Evolutionary conservation across 371 early-diverging fungal species (phyloP), one percentile per base, ranked within the genome.

Genomic region (Blakeslea trispora): DNA sequence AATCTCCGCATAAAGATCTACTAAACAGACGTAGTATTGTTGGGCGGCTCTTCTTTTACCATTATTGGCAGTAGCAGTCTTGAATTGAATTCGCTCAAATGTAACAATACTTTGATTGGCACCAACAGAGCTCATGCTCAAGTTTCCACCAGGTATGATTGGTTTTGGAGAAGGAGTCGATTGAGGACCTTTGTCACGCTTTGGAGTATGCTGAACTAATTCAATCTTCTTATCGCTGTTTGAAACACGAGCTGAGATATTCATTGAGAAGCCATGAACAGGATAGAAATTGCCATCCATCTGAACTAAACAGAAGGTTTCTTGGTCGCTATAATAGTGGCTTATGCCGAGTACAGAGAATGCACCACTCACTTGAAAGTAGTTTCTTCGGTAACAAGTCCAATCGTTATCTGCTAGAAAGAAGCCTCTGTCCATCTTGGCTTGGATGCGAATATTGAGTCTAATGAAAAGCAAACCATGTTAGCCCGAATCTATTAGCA

Each of bases 301-400:
- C 50, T 83, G 83, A 32, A 89, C 66, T 34, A 85, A 54, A 54
- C 91, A 90, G 11, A 82, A 85, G 0, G 80, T 66, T 17, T 85
- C 86, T 5, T 85, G 69, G 19, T 77, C 70, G 24, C 66, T 57
- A 21, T 71, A 69, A 50, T 72, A 73, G 19, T 76, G 68, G 11
- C 57, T 73, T 15, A 72, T 68, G 6, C 82, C 83, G n/a, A 69
- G 66, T 15, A 90, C 74, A 17, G 76, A 74, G 57, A 93, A 93
- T 0, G 90, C 78, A 47, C 86, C 78, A 54, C 92, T 91, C 37
- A 96, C 79, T 68, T 95, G 94, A 66, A 95, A 94, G 68, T 95
- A 96, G 65, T 96, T 96, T 64, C 97, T 85, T 39, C 97, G 89
- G 69, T 96, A 96, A 66, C 97, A 95, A 1, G 95, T 93, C 96